phyloP scores from a whole-genome alignment of 495 filamentous ascomycete species.

The Penicillium argentinense region DNA sequence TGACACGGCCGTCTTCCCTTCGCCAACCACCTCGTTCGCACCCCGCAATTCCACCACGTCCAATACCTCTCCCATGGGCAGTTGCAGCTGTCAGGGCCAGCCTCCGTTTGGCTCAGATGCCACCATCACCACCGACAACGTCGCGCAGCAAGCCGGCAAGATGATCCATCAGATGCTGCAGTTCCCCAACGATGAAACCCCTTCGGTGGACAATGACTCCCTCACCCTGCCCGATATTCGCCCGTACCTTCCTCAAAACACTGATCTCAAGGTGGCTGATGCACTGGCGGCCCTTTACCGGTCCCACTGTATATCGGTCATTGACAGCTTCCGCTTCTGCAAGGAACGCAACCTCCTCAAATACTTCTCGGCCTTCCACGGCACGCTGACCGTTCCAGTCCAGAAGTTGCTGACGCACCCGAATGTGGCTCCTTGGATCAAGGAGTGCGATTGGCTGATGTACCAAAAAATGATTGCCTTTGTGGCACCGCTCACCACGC shows the following conservation, averaged over 20 bases:
- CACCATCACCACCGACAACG: constrained; percentile 41
- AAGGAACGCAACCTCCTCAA: constrained; percentile 93
- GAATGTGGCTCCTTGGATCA: constrained; percentile 85
- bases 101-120: constrained; percentile 20
- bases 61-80: constrained; percentile 13
- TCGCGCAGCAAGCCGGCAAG: constrained; percentile 42
- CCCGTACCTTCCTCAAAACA: constrained; percentile 67
- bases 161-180: constrained; percentile 67
- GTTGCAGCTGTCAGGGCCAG: constrained; percentile 33
- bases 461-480: constrained; percentile 96
- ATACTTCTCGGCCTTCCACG: constrained; percentile 93
- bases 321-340: constrained; percentile 92
- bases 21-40: constrained; percentile 48
- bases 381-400: constrained; percentile 94
- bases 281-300: constrained; percentile 84
- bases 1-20: constrained; percentile 70
- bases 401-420: constrained; percentile 87
- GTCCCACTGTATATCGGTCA: constrained; percentile 89
- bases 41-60: constrained; percentile 36
- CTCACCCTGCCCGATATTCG: constrained; percentile 77
- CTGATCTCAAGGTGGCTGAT: constrained; percentile 78
- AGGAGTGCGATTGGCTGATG: constrained; percentile 90
- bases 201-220: constrained; percentile 60
- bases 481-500: constrained; percentile 77
- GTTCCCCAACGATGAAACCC: constrained; percentile 57